phyloP scores from a whole-genome alignment of 2,329 filamentous ascomycete species.

The Coleophoma cylindrospora region DNA sequence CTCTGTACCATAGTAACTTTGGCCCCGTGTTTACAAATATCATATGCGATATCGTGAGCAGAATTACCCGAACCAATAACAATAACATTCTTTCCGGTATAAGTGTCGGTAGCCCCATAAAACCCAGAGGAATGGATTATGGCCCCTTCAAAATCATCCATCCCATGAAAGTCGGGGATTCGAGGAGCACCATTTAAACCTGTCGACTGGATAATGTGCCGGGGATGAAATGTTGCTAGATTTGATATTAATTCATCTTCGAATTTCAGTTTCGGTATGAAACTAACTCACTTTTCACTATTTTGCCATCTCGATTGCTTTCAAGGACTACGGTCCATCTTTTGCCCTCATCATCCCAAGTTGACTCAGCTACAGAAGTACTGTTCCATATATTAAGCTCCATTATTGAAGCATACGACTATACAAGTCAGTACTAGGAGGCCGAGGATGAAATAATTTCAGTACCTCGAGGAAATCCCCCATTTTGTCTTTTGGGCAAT shows the following conservation, averaged over 20 bases:
- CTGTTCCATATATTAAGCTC: slow-evolving; percentile 62
- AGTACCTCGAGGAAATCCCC: slow-evolving; percentile 64
- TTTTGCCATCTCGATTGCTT: background rate
- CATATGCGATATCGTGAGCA: slow-evolving; percentile 61
- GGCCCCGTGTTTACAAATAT: slow-evolving; percentile 59
- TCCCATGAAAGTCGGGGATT: slow-evolving; percentile 36
- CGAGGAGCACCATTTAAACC: slow-evolving; percentile 47
- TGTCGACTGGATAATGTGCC: slow-evolving; percentile 45
- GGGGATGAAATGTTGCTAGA: slow-evolving; percentile 38
- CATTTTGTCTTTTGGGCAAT: slow-evolving; percentile 65
- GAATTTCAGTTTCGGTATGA: no score
- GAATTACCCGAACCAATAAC: slow-evolving; percentile 64
- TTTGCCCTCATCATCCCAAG: slow-evolving; percentile 42
- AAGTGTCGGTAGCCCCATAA: slow-evolving; percentile 38
- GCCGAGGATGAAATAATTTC: no score
- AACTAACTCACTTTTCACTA: slow-evolving; percentile 23
- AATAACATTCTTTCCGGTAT: slow-evolving; percentile 51
- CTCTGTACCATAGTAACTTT: slow-evolving; percentile 65
- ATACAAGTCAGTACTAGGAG: no score
- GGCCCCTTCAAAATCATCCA: slow-evolving; percentile 50
- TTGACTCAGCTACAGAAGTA: slow-evolving; percentile 39
- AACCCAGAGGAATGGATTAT: slow-evolving; percentile 59
- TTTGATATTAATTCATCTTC: no score
- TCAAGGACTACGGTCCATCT: slow-evolving; percentile 48
- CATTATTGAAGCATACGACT: slow-evolving; percentile 54